A percentile compares a stretch with the other conserved stretches of the same genome.
phyloP scores from a whole-genome alignment of 306 rosid genomes.

The Mimosa bimucronata region DNA sequence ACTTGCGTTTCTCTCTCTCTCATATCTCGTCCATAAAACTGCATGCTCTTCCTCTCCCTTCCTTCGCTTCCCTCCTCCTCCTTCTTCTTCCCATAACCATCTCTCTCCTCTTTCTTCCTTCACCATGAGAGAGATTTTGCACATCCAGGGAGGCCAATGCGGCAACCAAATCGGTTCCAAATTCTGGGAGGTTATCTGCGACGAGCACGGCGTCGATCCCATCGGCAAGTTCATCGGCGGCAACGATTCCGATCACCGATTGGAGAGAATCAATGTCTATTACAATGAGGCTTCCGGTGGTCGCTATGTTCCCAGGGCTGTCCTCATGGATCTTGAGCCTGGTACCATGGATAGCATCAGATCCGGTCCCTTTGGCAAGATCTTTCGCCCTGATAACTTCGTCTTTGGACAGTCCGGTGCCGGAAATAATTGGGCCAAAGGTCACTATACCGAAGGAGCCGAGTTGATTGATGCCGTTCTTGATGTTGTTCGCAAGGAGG shows the following conservation, averaged over 20 bases:
- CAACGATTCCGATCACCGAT: conserved; percentile 13
- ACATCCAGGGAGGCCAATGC: conserved; percentile 51
- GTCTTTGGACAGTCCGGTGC: conserved; percentile 51
- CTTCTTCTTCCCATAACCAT: neutral
- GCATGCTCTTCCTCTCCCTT: neutral
- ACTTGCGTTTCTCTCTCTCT: neutral
- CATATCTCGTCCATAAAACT: neutral
- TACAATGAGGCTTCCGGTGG: conserved; percentile 45
- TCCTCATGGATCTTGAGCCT: conserved; percentile 51
- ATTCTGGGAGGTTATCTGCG: conserved; percentile 52
- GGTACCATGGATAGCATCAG: conserved; percentile 53
- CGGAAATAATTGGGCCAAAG: conserved; percentile 81
- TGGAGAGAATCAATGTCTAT: conserved; percentile 46
- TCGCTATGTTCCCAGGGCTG: conserved; percentile 44
- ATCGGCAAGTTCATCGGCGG: conserved; percentile 33
- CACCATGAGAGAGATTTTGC: conserved; percentile 46
- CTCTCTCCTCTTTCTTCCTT: neutral
- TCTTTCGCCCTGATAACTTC: conserved; percentile 47
- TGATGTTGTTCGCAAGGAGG: conserved; percentile 52
- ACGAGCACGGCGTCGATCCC: conserved; percentile 46
- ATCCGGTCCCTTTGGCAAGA: conserved; percentile 46
- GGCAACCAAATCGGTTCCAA: conserved; percentile 51
- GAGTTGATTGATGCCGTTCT: conserved; percentile 47
- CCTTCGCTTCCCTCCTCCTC: neutral
- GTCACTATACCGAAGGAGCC: conserved; percentile 50